These are phyloP conservation scores for Diaporthe helianthi DNA, from an alignment of 2,329 filamentous ascomycete genomes.

Conservation along the genomic window DNA sequence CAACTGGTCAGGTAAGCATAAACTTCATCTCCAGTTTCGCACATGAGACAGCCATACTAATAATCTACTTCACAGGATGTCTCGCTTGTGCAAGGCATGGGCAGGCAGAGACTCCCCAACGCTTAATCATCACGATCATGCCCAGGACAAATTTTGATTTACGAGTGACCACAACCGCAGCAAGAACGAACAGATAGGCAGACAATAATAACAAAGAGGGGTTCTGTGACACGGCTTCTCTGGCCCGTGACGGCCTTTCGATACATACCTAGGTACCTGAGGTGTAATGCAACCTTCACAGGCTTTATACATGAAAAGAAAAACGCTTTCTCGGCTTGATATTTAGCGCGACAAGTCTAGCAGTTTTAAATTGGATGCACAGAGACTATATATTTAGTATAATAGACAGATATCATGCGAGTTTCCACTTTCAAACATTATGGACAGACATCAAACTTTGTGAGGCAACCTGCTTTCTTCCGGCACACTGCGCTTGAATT, in stretches of 20 bases:
- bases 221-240: background rate
- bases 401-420: slow-evolving; percentile 7
- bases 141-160: background rate
- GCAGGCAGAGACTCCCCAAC: slow-evolving; percentile 17
- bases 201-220: background rate
- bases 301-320: background rate
- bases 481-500: too few species aligned
- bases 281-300: background rate
- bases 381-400: slow-evolving; percentile 12
- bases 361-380: background rate
- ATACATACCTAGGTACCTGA: background rate
- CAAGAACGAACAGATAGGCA: background rate
- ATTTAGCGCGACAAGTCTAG: slow-evolving; percentile 1
- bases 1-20: slow-evolving; percentile 11
- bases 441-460: background rate
- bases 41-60: background rate
- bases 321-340: slow-evolving; percentile 6
- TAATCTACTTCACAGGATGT: background rate
- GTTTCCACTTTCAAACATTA: background rate
- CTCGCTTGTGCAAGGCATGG: slow-evolving; percentile 21
- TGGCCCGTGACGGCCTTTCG: background rate
- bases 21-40: background rate
- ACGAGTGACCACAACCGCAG: background rate
- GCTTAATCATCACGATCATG: slow-evolving; percentile 10
- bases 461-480: too few species aligned